Percentiles rank a stretch among this genome's conserved stretches.
These are phyloP conservation scores for Wakefieldia striispora DNA, from an alignment of 768 basidiomycete species.

Conservation along the genomic window DNA sequence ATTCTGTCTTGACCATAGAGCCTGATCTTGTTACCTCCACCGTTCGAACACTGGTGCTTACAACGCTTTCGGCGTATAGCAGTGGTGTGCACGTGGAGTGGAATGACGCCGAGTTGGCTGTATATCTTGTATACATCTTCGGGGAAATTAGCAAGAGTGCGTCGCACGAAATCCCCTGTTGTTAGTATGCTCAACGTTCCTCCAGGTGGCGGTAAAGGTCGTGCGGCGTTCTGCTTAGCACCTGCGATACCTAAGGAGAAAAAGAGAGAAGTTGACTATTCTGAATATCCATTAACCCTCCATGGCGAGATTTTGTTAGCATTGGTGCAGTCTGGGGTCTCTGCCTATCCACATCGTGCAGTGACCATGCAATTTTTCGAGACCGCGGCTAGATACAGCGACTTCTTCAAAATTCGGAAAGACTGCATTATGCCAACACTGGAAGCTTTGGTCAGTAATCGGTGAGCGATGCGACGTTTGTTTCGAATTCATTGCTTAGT, in stretches of 20 bases:
- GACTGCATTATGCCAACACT: slow-evolving; percentile 85
- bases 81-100: slow-evolving; percentile 70
- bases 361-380: slow-evolving; percentile 94
- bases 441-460: slow-evolving; percentile 80
- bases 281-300: slow-evolving; percentile 78
- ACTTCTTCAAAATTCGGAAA: slow-evolving; percentile 94
- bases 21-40: slow-evolving; percentile 79
- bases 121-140: slow-evolving; percentile 92
- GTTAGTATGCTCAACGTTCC: slow-evolving; percentile 3
- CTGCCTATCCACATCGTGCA: slow-evolving; percentile 76
- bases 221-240: slow-evolving; percentile 82
- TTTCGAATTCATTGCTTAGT: slow-evolving; percentile 1
- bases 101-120: slow-evolving; percentile 90
- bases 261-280: slow-evolving; percentile 66
- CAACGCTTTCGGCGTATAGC: slow-evolving; percentile 66
- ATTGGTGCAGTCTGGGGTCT: slow-evolving; percentile 80
- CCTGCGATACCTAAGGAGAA: slow-evolving; percentile 66
- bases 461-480: slow-evolving; percentile 47
- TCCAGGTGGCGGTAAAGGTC: slow-evolving; percentile 75
- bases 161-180: slow-evolving; percentile 21
- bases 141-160: slow-evolving; percentile 90
- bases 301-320: slow-evolving; percentile 89
- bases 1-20: slow-evolving; percentile 83
- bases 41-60: slow-evolving; percentile 68
- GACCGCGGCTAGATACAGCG: slow-evolving; percentile 84